Base-by-base conservation (phyloP, 331 rosid genomes). In the Saraca asoca region DNA sequence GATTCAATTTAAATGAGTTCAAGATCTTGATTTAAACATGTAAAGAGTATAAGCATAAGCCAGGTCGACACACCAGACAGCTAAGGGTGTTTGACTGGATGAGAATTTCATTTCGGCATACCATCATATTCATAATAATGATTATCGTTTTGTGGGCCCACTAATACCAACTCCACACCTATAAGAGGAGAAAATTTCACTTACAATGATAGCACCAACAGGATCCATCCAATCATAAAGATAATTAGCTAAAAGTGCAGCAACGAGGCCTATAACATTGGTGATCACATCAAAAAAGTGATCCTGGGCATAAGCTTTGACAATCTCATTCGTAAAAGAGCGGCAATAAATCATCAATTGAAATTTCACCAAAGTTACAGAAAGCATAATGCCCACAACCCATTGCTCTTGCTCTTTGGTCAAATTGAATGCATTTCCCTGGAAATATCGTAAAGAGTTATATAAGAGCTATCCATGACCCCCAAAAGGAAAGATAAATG, bases 221-320 rank as follows among this genome's bases (percentile, higher is more conserved):
- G 99, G 99, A 55, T 94, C 99, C 85, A 94, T 85, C 99, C 99
- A 94, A 62, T 48, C 92, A 59, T 74, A 82, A 68, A 94, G 39
- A 59, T 85, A 88, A 62, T 88, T 83, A 57, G 99, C 99, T 45
- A 94, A 83, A 65, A 94, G 96, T 24, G 94, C 96, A 67, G 99
- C 97, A 50, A 85, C 68, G 45, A 94, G 99, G 42, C 99, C 99
- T 73, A 88, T 94, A 39, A 85, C 43, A 61, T 94, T 94, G 15
- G 99, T 90, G 70, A 90, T 80, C 64, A 94, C 99, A 80, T 94
- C 99, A 68, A 94, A 94, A 64, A 94, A 88, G 80, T 94, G 99
- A 82, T 94, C 99, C 61, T 83, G 99, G 62, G 99, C 99, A 68
- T 94, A 94, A 5, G 99, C 97, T 81, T 88, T 88, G 64, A 94